A percentile compares a stretch with the other conserved stretches of the same genome.
These are phyloP conservation scores for Ceratocystis diversiconidia DNA, from an alignment of 2,329 filamentous ascomycete genomes.

Conservation along the genomic window DNA sequence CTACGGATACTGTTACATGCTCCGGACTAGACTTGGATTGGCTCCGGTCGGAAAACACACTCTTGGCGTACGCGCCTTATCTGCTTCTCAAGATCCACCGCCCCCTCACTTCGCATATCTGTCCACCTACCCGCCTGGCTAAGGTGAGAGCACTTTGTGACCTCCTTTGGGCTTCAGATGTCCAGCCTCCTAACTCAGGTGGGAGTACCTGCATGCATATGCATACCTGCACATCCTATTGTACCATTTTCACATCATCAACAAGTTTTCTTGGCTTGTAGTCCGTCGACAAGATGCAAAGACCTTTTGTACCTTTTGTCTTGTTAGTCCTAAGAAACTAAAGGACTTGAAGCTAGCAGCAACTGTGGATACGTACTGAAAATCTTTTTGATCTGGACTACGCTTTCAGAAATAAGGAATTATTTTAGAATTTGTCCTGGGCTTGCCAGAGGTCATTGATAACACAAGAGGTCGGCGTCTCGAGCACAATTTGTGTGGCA, in stretches of 20 bases:
- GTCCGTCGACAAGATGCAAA: neutral
- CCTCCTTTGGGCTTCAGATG: neutral
- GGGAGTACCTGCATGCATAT: constrained; percentile 5
- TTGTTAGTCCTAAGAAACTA: neutral
- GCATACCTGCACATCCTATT: constrained; percentile 3
- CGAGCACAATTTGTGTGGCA: neutral
- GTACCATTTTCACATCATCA: neutral
- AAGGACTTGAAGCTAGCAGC: neutral
- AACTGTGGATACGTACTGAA: neutral
- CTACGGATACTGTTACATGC: neutral
- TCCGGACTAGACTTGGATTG: neutral
- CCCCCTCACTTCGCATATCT: neutral
- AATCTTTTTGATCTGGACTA: neutral
- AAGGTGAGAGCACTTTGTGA: neutral
- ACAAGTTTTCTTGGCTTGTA: neutral
- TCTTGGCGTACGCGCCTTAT: neutral
- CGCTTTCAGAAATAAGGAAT: neutral
- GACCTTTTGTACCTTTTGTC: neutral
- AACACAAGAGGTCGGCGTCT: neutral
- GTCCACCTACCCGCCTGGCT: neutral
- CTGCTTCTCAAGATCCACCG: neutral
- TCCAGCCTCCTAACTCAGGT: neutral
- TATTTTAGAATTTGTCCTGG: too few relatives aligned
- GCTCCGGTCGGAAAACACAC: neutral
- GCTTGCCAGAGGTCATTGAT: too few relatives aligned